Evolutionary conservation across 2,329 filamentous ascomycete species (phyloP), one percentile per base, ranked within the genome.

Genomic region (Arthrinium puccinioides): DNA sequence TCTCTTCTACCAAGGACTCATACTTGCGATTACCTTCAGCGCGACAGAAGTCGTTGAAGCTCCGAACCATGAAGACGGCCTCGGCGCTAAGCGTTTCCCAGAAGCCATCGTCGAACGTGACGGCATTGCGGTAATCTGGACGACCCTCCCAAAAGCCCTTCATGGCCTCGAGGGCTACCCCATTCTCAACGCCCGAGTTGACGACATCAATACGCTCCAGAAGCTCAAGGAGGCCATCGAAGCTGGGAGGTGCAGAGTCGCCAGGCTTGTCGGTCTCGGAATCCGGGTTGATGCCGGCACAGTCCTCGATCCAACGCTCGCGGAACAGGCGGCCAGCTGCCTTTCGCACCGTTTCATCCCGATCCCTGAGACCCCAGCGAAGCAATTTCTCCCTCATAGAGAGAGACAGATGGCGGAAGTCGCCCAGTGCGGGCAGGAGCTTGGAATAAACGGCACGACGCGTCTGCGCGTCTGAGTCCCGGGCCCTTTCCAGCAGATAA

Each of bases 221-320:
- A 1, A 98, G 73, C 58, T 98, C 92, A 4, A 92, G 73, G 6
- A 98, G 69, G 0, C 84, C 88, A n/a, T 90, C 82, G 9, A 92
- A 74, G 42, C 73, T 90, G 1, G 85, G 84, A 1, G 73, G 71
- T 1, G 75, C 71, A 6, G 75, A 63, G 41, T 78, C 71, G 13
- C 63, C 63, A 5, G 72, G 70, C 32, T 72, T 72, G 21, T 74
- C 74, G 9, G 73, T 65, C 26, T 77, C 76, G 14, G 70, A 69
- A 33, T 76, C 74, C 25, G 80, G 74, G 7, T 72, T 67, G 2
- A 75, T 70, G 3, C 82, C 82, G 6, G 85, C 88, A 51, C 89
- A 96, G 54, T 97, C 87, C 55, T 97, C 90, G 43, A 98, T 90
- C 92, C 92, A 98, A n/a, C 87, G 79, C 54, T 96, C 89, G 43